Conservation (phyloP, 306 rosid species). For the Heteromeles arbutifolia region DNA sequence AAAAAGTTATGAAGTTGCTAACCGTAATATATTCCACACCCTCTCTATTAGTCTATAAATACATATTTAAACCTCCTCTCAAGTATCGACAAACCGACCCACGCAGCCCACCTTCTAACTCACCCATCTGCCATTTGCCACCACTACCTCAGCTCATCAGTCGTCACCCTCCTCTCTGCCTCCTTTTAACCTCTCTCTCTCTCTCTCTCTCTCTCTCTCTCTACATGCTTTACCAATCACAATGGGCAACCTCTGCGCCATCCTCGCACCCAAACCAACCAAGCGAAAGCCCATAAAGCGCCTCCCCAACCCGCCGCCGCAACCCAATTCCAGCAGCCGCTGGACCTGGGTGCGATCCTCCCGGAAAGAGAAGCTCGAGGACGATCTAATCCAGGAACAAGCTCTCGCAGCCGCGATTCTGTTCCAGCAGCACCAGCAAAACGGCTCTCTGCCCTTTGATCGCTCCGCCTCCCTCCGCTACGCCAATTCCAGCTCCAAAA, state of each 20-base stretch:
- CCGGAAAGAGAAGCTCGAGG: slow-evolving; percentile 52
- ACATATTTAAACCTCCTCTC: neutral
- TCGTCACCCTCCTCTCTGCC: neutral
- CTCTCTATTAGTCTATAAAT: neutral
- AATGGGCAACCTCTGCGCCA: slow-evolving; percentile 88
- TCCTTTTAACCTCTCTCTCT: neutral
- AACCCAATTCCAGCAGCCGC: slow-evolving; percentile 30
- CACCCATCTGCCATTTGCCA: neutral
- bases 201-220: neutral
- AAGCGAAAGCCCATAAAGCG: slow-evolving; percentile 46
- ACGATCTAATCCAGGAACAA: slow-evolving; percentile 54
- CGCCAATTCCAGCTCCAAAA: slow-evolving; percentile 57
- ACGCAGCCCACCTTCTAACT: neutral
- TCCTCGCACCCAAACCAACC: slow-evolving; percentile 35
- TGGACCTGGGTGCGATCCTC: slow-evolving; percentile 56
- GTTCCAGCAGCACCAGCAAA: slow-evolving; percentile 54
- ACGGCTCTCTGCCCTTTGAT: slow-evolving; percentile 51
- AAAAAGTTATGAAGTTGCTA: neutral
- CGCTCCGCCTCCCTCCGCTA: slow-evolving; percentile 73
- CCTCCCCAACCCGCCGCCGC: slow-evolving; percentile 36
- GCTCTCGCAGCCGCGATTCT: slow-evolving; percentile 86
- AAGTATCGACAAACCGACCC: neutral
- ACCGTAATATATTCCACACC: neutral
- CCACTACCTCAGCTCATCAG: neutral
- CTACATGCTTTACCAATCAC: slow-evolving; percentile 32